A percentile compares a stretch with the other conserved stretches of the same genome.
Conservation (phyloP, 768 basidiomycete species). For the Tulasnella sp. region DNA sequence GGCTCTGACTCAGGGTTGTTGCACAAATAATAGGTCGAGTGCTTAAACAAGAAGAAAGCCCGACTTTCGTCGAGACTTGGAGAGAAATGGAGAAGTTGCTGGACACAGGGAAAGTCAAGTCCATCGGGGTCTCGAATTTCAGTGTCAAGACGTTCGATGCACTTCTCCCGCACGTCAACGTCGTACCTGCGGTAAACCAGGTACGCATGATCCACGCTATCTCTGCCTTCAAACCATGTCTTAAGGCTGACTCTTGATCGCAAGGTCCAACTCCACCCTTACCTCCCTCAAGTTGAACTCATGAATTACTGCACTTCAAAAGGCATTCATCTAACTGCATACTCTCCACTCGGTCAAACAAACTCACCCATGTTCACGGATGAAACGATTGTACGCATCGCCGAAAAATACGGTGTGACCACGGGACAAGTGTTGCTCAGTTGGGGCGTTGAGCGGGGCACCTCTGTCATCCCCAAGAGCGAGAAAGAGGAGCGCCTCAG, state of each 20-base stretch:
- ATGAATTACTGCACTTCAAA: conserved; percentile 69
- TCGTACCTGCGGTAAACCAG: conserved; percentile 80
- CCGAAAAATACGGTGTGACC: conserved; percentile 58
- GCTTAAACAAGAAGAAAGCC: conserved; percentile 9
- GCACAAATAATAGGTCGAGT: neutral
- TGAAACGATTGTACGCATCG: conserved; percentile 58
- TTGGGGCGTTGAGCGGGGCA: conserved; percentile 75
- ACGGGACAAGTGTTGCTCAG: conserved; percentile 83
- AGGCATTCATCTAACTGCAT: conserved; percentile 69
- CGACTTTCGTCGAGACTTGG: conserved; percentile 79
- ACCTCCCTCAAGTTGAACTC: conserved; percentile 74
- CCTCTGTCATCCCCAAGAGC: conserved; percentile 83
- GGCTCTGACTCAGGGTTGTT: neutral
- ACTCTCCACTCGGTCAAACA: conserved; percentile 63
- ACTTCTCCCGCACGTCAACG: conserved; percentile 70
- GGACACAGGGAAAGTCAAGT: conserved; percentile 55
- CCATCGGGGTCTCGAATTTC: conserved; percentile 71
- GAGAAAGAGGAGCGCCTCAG: conserved; percentile 53
- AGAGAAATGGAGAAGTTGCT: conserved; percentile 73
- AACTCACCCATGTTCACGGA: conserved; percentile 43
- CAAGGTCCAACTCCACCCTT: conserved; percentile 75
- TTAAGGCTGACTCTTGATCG: neutral
- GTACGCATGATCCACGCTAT: neutral
- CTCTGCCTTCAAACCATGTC: neutral
- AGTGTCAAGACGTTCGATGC: conserved; percentile 66